Base-by-base conservation (phyloP, 2,329 filamentous ascomycete species). In the Mariannaea elegans region DNA sequence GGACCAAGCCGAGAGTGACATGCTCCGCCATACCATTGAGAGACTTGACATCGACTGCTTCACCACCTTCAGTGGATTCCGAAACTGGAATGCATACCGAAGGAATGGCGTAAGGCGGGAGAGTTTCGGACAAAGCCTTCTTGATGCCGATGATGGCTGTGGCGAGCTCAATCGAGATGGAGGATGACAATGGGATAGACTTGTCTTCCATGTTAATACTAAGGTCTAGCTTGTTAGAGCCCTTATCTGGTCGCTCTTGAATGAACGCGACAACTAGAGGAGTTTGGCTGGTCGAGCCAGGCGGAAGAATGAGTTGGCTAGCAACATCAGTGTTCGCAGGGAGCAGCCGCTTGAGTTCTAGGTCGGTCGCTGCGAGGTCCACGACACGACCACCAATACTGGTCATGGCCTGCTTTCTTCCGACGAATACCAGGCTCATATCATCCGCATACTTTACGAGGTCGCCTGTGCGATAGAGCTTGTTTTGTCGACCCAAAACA, bases 21-120 rank as follows among this genome's bases (percentile, higher is more conserved):
- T 54, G 45, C 2, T 61, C 60, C 3, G 21, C 27, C 0, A 61
- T 1, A 1, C 5, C 18, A 4, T 53, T 51, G 3, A 67, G 36
- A 3, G 51, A 31, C 1, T 24, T 50, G 9, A 66, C n/a, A 1
- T 67, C 49, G n/a, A n/a, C 46, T 0, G 48, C 6, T 7, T 61
- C 41, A 13, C 41, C 49, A n/a, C 10, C 16, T 2, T 24, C 19
- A 2, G 53, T 32, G 4, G 7, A 8, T 5, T 51, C 41, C 1
- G 47, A 3, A 1, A 71, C 23, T 0, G 68, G 68, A 0, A 71
- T 59, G 5, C 64, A 68, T 2, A 71, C 65, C 0, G 67, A 65
- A 1, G 69, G 69, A 18, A 71, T 70, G 7, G 66, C 65, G 19
- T 71, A 70, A 1, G 69, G 69, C 2, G 69, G 69, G 2, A 72